These are phyloP conservation scores for Durio zibethinus DNA, from an alignment of 345 rosid species.

Conservation along the genomic window DNA sequence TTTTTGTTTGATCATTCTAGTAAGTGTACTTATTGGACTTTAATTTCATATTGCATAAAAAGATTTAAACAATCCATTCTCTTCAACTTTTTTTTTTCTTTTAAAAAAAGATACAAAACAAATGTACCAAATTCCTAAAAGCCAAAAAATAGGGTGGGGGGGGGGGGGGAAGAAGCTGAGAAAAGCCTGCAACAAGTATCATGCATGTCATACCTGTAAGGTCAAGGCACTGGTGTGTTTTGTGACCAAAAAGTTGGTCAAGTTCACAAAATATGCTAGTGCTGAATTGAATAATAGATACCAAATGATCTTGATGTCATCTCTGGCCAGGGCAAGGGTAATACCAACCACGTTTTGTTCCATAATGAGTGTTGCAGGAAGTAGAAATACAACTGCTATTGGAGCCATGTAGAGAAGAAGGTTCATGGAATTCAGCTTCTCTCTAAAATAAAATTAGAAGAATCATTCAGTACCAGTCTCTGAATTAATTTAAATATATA, in stretches of 20 bases:
- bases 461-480: slow-evolving; percentile 20
- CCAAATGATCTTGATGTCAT: slow-evolving; percentile 82
- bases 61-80: not conserved
- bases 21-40: not conserved
- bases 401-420: slow-evolving; percentile 99
- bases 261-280: slow-evolving; percentile 89
- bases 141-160: too few species aligned
- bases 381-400: slow-evolving; percentile 82
- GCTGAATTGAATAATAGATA: slow-evolving; percentile 92
- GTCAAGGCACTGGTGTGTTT: slow-evolving; percentile 98
- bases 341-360: slow-evolving; percentile 95
- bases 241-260: slow-evolving; percentile 98
- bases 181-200: not conserved
- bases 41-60: not conserved
- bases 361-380: slow-evolving; percentile 93
- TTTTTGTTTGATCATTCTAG: not conserved
- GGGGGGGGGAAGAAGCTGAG: too few species aligned
- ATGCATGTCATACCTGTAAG: slow-evolving; percentile 60
- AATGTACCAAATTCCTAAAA: not conserved
- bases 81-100: not conserved
- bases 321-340: slow-evolving; percentile 92
- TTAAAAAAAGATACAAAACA: not conserved
- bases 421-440: slow-evolving; percentile 98
- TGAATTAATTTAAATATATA: not conserved
- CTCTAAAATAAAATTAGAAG: slow-evolving; percentile 46